phyloP scores from a whole-genome alignment of 1,284 basidiomycete species.

The Exobasidium rhododendri region DNA sequence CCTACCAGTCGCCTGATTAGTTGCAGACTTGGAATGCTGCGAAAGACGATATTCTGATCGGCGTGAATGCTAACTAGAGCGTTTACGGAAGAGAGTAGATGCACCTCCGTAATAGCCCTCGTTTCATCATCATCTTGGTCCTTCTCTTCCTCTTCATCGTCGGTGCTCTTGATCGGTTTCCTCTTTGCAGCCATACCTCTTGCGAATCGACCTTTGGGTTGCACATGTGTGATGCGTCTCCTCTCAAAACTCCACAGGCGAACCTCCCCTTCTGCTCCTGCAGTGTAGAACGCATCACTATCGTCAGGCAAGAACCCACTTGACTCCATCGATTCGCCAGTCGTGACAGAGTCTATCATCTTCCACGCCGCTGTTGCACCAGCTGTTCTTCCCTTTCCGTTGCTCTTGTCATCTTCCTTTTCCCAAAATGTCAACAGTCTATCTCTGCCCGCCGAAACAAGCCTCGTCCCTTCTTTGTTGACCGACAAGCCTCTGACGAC shows the following conservation, averaged over 20 bases:
- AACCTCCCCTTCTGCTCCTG: slow-evolving; percentile 36
- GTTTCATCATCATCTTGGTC: slow-evolving; percentile 37
- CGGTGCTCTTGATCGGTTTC: background rate
- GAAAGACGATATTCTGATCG: slow-evolving; percentile 92
- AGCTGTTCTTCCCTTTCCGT: background rate
- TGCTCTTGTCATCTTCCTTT: background rate
- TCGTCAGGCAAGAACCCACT: slow-evolving; percentile 33
- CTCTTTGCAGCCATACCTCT: background rate
- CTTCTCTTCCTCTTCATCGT: slow-evolving; percentile 14
- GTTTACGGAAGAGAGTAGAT: slow-evolving; percentile 14
- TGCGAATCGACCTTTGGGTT: slow-evolving; percentile 17
- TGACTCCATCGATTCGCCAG: slow-evolving; percentile 46
- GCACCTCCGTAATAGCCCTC: slow-evolving; percentile 41
- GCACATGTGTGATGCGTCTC: slow-evolving; percentile 20
- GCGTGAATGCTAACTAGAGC: slow-evolving; percentile 75
- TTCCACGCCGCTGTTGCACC: slow-evolving; percentile 25
- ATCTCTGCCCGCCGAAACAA: slow-evolving; percentile 44
- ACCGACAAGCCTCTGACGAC: slow-evolving; percentile 48
- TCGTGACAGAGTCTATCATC: slow-evolving; percentile 38
- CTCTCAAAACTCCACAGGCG: slow-evolving; percentile 37
- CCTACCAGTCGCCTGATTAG: slow-evolving; percentile 75
- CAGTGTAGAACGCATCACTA: slow-evolving; percentile 37
- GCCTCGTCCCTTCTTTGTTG: slow-evolving; percentile 29
- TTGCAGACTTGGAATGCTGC: slow-evolving; percentile 61
- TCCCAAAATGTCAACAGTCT: slow-evolving; percentile 43